Evolutionary conservation across 495 filamentous ascomycete species (phyloP), one percentile per base, ranked within the genome.

Genomic region (Amorphotheca resinae): DNA sequence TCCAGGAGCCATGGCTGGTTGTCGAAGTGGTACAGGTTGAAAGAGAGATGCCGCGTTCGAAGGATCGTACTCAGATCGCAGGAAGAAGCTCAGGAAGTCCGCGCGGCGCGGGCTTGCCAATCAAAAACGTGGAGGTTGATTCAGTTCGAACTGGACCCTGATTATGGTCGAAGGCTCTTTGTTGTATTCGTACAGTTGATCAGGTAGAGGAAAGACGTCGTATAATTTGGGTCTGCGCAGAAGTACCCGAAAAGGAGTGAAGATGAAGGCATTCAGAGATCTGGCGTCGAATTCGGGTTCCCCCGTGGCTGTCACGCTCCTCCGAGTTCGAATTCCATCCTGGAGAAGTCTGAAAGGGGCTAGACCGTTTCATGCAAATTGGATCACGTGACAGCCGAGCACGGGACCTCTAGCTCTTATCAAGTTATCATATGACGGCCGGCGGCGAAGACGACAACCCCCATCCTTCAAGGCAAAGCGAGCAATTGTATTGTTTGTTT

Each of bases 1-100:
- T 31, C 82, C 75, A 49, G 82, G 80, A 85, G 89, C 89, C 47
- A 44, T 47, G 11, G 34, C 34, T 17, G 15, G 18, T 20, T 20
- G 14, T 21, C 25, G 12, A n/a, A n/a, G n/a, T n/a, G n/a, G n/a
- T n/a, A n/a, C n/a, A n/a, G n/a, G n/a, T n/a, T n/a, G n/a, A n/a
- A n/a, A n/a, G n/a, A n/a, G n/a, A n/a, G n/a, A n/a, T n/a, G n/a
- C n/a, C n/a, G n/a, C n/a, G 25, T 11, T 28, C 25, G 5, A 28
- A 11, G 11, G 25, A 28, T 28, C 11, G 25, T 5, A 5, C 5
- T 5, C 25, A 28, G 25, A 5, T 28, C 25, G 25, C 25, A 28
- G 25, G 5, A 28, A 11, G 25, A 28, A 28, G 25, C 25, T 28
- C n/a, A n/a, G n/a, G n/a, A n/a, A n/a, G n/a, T n/a, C n/a, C n/a